phyloP scores from a whole-genome alignment of 805 yeast genomes.

The Kregervanrija pseudodelftensis region DNA sequence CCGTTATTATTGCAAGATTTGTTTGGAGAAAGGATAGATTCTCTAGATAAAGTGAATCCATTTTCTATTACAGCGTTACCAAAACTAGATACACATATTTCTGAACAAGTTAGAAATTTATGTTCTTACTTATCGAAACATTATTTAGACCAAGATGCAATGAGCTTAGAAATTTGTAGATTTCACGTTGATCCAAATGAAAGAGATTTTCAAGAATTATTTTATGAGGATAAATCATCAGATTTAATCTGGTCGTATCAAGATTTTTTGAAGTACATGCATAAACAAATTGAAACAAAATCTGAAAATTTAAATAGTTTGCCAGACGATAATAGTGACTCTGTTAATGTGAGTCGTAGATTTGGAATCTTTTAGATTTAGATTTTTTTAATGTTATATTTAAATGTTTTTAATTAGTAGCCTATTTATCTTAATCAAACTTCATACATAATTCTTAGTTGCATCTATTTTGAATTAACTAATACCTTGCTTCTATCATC shows the following conservation, averaged over 20 bases:
- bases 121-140: slow-evolving; percentile 45
- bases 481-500: too few species aligned
- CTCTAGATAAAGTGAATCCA: slow-evolving; percentile 41
- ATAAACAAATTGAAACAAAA: slow-evolving; percentile 51
- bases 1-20: slow-evolving; percentile 64
- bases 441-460: too few species aligned
- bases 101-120: slow-evolving; percentile 58
- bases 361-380: slow-evolving; percentile 6
- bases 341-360: slow-evolving; percentile 8
- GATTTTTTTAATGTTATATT: too few species aligned
- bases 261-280: slow-evolving; percentile 64
- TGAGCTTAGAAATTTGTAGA: slow-evolving; percentile 55
- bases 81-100: slow-evolving; percentile 58
- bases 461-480: too few species aligned
- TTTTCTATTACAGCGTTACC: slow-evolving; percentile 53
- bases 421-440: too few species aligned
- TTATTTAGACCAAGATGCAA: slow-evolving; percentile 30
- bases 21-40: slow-evolving; percentile 49
- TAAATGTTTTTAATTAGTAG: too few species aligned
- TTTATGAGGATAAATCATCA: slow-evolving; percentile 67
- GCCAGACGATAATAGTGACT: slow-evolving; percentile 4
- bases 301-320: slow-evolving; percentile 21
- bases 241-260: slow-evolving; percentile 50
- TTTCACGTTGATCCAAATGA: slow-evolving; percentile 59
- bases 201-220: slow-evolving; percentile 44